phyloP scores from a whole-genome alignment of 1,284 basidiomycete genomes.

The Mycosarcoma maydis region DNA sequence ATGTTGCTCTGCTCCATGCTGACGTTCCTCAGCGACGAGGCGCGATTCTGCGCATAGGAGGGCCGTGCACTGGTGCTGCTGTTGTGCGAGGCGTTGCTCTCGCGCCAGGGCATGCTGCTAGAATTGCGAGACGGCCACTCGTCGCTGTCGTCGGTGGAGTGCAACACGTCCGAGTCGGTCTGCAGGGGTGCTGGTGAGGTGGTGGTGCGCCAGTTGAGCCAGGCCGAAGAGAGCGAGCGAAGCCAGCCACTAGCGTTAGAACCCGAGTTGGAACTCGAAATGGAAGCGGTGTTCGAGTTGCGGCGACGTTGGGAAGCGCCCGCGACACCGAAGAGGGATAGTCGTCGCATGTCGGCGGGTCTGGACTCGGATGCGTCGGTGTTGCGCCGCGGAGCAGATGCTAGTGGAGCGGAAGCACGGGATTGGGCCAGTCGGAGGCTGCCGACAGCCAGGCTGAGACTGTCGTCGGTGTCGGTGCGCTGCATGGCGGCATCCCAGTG shows the following conservation, averaged over 20 bases:
- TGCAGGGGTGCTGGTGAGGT: constrained; percentile 36
- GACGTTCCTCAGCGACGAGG: constrained; percentile 21
- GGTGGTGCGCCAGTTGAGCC: constrained; percentile 45
- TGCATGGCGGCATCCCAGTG: constrained; percentile 1
- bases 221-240: constrained; percentile 48
- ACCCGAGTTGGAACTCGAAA: constrained; percentile 36
- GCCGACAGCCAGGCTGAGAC: constrained; percentile 45
- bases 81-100: constrained; percentile 27
- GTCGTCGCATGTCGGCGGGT: constrained; percentile 18
- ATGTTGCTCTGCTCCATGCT: constrained; percentile 10
- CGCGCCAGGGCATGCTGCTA: constrained; percentile 17
- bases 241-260: constrained; percentile 47
- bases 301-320: constrained; percentile 28
- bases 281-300: constrained; percentile 39
- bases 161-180: constrained; percentile 30
- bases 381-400: constrained; percentile 11
- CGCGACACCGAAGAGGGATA: constrained; percentile 38
- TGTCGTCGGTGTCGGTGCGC: constrained; percentile 7
- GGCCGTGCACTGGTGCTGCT: constrained; percentile 26
- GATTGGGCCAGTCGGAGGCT: constrained; percentile 48
- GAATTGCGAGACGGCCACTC: constrained; percentile 28
- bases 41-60: constrained; percentile 31
- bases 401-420: constrained; percentile 22
- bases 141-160: constrained; percentile 31
- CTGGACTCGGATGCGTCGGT: constrained; percentile 17